Evolutionary conservation across 257 asterid genomes (phyloP), one percentile per base, ranked within the genome.

Genomic region (Capsicum pubescens): DNA sequence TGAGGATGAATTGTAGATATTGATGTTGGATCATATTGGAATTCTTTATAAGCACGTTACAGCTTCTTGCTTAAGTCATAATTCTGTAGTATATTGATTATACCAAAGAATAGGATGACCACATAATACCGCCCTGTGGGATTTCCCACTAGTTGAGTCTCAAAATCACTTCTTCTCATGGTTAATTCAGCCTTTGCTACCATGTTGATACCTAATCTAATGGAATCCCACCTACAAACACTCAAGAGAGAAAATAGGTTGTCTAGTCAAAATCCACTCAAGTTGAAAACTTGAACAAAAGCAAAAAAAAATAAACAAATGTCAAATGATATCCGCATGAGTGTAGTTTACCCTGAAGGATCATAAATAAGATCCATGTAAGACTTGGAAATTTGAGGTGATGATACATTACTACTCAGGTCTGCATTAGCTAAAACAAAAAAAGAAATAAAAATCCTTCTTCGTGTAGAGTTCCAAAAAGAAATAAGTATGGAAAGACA

Each of bases 11-110:
- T 97, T 6, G 98, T 95, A 2, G 99, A 95, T 77, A 94, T 95
- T 76, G 97, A 94, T 16, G 95, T 89, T 17, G 98, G 89, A 77
- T 95, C 99, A 26, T 90, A 90, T 36, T 95, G 98, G 84, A 95
- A 89, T 8, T 98, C 90, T 87, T 95, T 95, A 91, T 94, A 94
- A 9, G 97, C 98, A 83, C 94, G 99, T 84, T 95, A 98, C 5
- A 95, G 96, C 92, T 92, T 95, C 93, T 95, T 94, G 91, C 97
- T 92, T 76, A 95, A 93, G 59, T 94, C 99, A 26, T 94, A 95
- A 78, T 94, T 98, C 85, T 95, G 99, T 32, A 94, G 84, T 78
- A 95, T 94, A 91, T 95, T 98, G 36, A 95, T 95, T 32, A 95
- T 93, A 17, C 98, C 95, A 57, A 95, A 92, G 64, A 93, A 95